phyloP scores from a whole-genome alignment of 139 green algal species.

The Chlamydomonas eustigma region DNA sequence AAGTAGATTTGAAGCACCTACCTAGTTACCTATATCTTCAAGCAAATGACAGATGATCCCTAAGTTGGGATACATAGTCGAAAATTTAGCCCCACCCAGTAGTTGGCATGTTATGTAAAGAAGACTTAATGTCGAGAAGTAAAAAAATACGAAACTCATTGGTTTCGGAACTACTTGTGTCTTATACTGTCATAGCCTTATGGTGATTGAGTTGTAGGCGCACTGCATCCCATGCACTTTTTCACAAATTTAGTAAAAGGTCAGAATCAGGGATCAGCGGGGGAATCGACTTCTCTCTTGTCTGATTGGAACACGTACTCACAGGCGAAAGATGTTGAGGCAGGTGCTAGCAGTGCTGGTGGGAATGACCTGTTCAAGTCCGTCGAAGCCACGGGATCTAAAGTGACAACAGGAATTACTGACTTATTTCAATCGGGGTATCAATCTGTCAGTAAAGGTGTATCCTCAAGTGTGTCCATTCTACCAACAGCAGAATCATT shows the following conservation, averaged over 20 bases:
- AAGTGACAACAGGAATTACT: not conserved
- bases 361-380: not conserved
- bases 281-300: not conserved
- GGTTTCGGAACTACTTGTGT: no score
- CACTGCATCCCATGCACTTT: no score
- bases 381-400: not conserved
- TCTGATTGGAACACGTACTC: constrained; percentile 2
- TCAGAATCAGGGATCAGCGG: not conserved
- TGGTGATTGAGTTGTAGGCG: no score
- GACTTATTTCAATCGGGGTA: not conserved
- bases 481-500: constrained; percentile 10
- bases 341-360: not conserved
- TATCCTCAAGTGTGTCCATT: not conserved
- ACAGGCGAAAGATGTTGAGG: not conserved
- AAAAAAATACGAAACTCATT: no score
- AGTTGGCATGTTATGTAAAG: no score
- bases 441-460: not conserved
- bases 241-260: not conserved
- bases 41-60: no score
- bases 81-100: no score
- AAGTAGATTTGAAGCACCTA: no score
- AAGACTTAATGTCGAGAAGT: no score
- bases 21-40: no score
- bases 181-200: no score
- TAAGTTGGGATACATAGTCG: no score